Evolutionary conservation across 2,329 filamentous ascomycete genomes (phyloP).

Genomic region (Lecanoromycetidae sp.): DNA sequence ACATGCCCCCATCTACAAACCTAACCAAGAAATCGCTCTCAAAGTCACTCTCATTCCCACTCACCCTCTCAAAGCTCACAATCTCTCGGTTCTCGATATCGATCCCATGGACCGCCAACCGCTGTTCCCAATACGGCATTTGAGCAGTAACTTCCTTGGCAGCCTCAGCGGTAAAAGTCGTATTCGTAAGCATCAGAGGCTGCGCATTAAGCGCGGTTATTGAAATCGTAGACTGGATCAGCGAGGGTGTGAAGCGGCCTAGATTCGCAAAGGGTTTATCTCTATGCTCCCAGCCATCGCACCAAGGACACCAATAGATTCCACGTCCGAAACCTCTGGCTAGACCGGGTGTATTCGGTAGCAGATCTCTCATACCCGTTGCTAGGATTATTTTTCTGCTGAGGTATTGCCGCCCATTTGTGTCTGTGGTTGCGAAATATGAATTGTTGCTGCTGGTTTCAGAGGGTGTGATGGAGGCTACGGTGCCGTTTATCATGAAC

Average conservation of each 20-base stretch:
- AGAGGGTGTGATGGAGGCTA: constrained; percentile 29
- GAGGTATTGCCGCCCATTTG: constrained; percentile 28
- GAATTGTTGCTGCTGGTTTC: constrained; percentile 17
- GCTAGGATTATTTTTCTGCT: constrained; percentile 46
- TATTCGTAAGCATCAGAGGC: constrained; percentile 48
- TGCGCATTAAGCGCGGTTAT: constrained; percentile 44
- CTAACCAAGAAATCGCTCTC: constrained; percentile 44
- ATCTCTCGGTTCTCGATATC: constrained; percentile 47
- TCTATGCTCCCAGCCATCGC: constrained; percentile 50
- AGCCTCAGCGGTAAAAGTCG: constrained; percentile 41
- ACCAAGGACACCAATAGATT: constrained; percentile 50
- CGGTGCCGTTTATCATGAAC: constrained; percentile 41
- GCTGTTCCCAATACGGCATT: constrained; percentile 38
- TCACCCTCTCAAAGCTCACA: constrained; percentile 35
- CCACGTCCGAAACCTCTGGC: constrained; percentile 46
- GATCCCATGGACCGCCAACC: constrained; percentile 40
- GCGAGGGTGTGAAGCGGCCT: constrained; percentile 33
- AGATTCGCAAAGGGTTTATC: constrained; percentile 47
- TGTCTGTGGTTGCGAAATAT: constrained; percentile 21
- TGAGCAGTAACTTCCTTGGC: constrained; percentile 31
- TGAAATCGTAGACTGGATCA: constrained; percentile 36
- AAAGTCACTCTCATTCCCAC: constrained; percentile 24
- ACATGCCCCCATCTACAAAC: constrained; percentile 35
- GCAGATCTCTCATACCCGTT: constrained; percentile 44
- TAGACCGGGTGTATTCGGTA: constrained; percentile 45